Evolutionary conservation across 1,284 basidiomycete species (phyloP), one percentile per base, ranked within the genome.

Genomic region (Pulveroboletus sp.): DNA sequence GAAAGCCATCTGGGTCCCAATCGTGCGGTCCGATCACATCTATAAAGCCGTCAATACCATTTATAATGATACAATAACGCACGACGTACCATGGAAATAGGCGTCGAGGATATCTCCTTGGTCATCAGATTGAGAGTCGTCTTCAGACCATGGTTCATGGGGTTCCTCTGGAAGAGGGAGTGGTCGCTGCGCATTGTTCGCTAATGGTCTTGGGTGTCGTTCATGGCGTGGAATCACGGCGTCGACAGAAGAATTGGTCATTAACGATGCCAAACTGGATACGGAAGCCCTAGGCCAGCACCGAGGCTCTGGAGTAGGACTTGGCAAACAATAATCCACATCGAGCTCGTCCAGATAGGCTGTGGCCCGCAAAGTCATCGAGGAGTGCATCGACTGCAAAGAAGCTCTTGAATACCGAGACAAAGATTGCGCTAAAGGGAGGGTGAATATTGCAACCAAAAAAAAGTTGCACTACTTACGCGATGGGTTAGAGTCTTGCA

Each of bases 251-350:
- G 78, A 71, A 43, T 80, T 78, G 0, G 84, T 83, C 72, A 82
- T 73, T 61, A 85, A 70, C 2, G 86, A 86, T 46, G 80, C 80
- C 59, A 89, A 75, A 57, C 84, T 88, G 44, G 75, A 77, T 52
- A 83, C 75, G 7, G 85, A 86, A 43, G 76, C 75, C 35, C 82
- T 68, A 29, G 70, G 62, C 7, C 51, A 66, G 57, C 61, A 66
- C n/a, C 65, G 62, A 52, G 71, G 63, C 43, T 74, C 73, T 10
- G 72, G 65, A 38, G 70, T 69, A 11, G 72, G 67, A 48, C 66
- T 62, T 10, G 79, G 74, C 24, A 83, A 64, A 22, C 67, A 67
- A n/a, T 83, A 62, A 33, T 76, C 68, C 5, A 83, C 72, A 20
- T 71, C 78, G 14, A 71, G 67, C 40, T 71, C 72, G 11, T 79